Conservation (phyloP, 371 early-diverging fungal genomes). For the Mucor lusitanicus region DNA sequence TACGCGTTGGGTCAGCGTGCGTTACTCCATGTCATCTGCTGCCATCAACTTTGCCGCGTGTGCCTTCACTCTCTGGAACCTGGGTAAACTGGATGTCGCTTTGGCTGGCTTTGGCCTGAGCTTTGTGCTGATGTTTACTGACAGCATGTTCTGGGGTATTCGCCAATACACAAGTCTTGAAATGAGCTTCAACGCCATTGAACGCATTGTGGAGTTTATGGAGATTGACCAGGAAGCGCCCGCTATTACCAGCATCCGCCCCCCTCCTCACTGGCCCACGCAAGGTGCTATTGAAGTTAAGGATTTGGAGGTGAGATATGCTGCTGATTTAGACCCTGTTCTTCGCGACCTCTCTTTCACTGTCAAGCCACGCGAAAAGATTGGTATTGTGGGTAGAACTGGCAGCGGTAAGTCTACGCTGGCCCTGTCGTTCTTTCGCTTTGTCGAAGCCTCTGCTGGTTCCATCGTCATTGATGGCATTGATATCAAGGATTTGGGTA, state of each 20-base stretch:
- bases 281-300: constrained; percentile 65
- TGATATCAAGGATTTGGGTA: constrained; percentile 71
- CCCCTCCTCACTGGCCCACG: constrained; percentile 75
- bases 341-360: constrained; percentile 66
- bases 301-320: constrained; percentile 65
- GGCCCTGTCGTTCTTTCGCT: constrained; percentile 73
- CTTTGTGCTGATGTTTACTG: constrained; percentile 70
- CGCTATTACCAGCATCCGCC: constrained; percentile 35
- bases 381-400: constrained; percentile 79
- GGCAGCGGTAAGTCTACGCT: constrained; percentile 82
- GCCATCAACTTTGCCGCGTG: constrained; percentile 68
- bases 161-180: constrained; percentile 73
- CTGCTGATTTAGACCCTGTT: constrained; percentile 67
- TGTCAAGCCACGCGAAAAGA: constrained; percentile 66
- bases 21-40: constrained; percentile 73
- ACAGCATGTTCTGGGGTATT: constrained; percentile 41
- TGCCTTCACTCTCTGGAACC: constrained; percentile 50
- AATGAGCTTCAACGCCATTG: constrained; percentile 81
- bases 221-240: constrained; percentile 72
- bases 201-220: constrained; percentile 82
- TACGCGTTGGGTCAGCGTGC: constrained; percentile 80
- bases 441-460: constrained; percentile 72
- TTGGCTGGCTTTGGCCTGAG: constrained; percentile 80
- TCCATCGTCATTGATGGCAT: constrained; percentile 75
- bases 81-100: constrained; percentile 67